A percentile compares a stretch with the other conserved stretches of the same genome.
Evolutionary conservation across 139 green algal genomes (phyloP).

Genomic region (Chlamydomonas urium): DNA sequence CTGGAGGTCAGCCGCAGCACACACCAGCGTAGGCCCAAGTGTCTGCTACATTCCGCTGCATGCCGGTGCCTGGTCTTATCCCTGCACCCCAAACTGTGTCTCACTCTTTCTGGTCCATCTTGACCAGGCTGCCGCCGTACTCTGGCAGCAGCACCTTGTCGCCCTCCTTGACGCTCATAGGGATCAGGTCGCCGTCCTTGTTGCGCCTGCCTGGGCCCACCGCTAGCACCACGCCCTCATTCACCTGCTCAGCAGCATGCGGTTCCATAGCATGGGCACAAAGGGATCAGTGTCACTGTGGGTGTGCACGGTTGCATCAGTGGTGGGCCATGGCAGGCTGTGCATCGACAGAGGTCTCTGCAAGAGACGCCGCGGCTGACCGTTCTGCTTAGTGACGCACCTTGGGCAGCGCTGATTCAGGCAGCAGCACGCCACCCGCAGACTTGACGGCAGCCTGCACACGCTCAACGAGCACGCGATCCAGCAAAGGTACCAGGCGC

Average conservation of each 20-base stretch:
- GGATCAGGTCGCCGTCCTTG: slow-evolving; percentile 70
- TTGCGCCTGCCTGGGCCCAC: slow-evolving; percentile 80
- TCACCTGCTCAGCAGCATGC: slow-evolving; percentile 78
- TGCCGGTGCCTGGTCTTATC: not conserved
- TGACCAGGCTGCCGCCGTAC: slow-evolving; percentile 87
- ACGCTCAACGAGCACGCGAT: slow-evolving; percentile 88
- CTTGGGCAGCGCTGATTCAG: slow-evolving; percentile 76
- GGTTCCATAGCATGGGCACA: too few relatives aligned
- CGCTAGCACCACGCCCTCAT: slow-evolving; percentile 87
- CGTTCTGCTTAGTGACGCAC: slow-evolving; percentile 39
- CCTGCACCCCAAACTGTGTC: slow-evolving; percentile 6
- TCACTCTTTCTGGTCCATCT: slow-evolving; percentile 94
- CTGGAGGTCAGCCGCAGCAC: not conserved
- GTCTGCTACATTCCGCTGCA: not conserved
- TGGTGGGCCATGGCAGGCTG: too few relatives aligned
- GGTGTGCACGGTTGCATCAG: too few relatives aligned
- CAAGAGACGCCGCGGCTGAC: not conserved
- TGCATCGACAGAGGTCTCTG: too few relatives aligned
- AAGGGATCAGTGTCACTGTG: too few relatives aligned
- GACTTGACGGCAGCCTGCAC: slow-evolving; percentile 74
- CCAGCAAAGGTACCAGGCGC: slow-evolving; percentile 54
- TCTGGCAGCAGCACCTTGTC: slow-evolving; percentile 97
- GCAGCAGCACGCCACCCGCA: slow-evolving; percentile 86
- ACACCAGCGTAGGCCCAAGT: not conserved
- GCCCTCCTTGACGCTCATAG: slow-evolving; percentile 82